These are phyloP conservation scores for Boletus sp. DNA, from an alignment of 768 basidiomycete genomes.

Conservation along the genomic window DNA sequence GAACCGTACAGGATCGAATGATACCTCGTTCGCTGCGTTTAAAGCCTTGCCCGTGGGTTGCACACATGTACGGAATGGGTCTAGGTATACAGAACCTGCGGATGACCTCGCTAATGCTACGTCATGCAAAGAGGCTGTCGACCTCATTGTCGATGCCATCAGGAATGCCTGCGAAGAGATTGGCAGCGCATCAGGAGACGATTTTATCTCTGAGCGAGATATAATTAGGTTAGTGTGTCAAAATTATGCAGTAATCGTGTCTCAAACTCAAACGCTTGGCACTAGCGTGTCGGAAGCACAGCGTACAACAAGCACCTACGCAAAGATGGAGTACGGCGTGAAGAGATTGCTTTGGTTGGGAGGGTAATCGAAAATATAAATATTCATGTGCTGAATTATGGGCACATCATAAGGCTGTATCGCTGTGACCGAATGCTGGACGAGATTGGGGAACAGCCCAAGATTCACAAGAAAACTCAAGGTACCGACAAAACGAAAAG, in stretches of 20 bases:
- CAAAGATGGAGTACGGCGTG: conserved; percentile 91
- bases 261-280: conserved; percentile 1
- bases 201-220: conserved; percentile 62
- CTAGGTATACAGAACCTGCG: conserved; percentile 50
- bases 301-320: conserved; percentile 78
- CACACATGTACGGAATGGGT: conserved; percentile 41
- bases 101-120: conserved; percentile 59
- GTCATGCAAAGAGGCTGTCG: conserved; percentile 75
- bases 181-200: conserved; percentile 41
- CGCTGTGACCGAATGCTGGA: conserved; percentile 8
- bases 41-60: conserved; percentile 76
- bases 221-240: conserved; percentile 64
- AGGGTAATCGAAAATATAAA: conserved; percentile 37
- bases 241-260: not conserved
- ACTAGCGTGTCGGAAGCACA: conserved; percentile 77
- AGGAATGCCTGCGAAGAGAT: conserved; percentile 62
- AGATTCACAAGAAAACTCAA: conserved; percentile 2
- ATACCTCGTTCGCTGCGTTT: conserved; percentile 65
- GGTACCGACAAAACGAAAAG: conserved; percentile 17
- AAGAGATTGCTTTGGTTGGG: conserved; percentile 90
- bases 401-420: conserved; percentile 13
- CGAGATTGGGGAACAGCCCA: conserved; percentile 1
- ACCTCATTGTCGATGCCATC: conserved; percentile 71
- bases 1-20: conserved; percentile 32
- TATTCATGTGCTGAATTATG: conserved; percentile 8